Conservation (phyloP, 169 alveolate species). For the Eimeria brunetti region DNA sequence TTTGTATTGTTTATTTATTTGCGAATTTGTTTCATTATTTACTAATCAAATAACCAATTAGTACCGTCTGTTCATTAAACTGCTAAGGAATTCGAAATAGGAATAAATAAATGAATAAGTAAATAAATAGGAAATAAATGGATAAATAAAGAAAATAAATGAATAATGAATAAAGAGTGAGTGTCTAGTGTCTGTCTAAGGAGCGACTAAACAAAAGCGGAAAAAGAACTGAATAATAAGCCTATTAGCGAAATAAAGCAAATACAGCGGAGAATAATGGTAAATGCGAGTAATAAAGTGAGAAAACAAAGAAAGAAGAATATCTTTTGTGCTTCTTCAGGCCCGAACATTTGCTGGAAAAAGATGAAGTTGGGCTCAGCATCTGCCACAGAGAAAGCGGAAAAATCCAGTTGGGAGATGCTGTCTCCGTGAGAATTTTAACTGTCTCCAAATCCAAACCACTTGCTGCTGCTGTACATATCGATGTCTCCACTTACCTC, state of each 20-base stretch:
- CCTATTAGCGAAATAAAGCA: neutral
- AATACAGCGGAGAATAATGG: too few species aligned
- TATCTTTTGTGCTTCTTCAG: constrained; percentile 2
- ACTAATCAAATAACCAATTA: too few species aligned
- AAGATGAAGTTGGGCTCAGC: constrained; percentile 75
- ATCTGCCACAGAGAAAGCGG: constrained; percentile 80
- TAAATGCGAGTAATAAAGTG: neutral
- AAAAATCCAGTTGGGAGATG: constrained; percentile 65
- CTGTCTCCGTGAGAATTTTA: constrained; percentile 14
- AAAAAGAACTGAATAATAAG: neutral
- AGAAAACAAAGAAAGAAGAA: neutral
- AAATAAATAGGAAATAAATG: too few species aligned
- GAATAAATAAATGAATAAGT: too few species aligned
- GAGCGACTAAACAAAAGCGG: neutral
- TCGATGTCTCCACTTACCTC: constrained; percentile 77
- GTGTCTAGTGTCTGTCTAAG: too few species aligned
- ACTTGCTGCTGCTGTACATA: constrained; percentile 23
- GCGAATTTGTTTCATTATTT: too few species aligned
- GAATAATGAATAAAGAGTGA: too few species aligned
- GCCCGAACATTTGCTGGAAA: constrained; percentile 67
- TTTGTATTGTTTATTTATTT: too few species aligned
- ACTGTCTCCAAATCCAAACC: neutral
- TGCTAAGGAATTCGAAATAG: too few species aligned
- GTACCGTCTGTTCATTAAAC: too few species aligned
- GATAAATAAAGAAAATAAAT: too few species aligned